Base-by-base conservation (phyloP, 805 yeast genomes). In the Wickerhamomyces bisporus region DNA sequence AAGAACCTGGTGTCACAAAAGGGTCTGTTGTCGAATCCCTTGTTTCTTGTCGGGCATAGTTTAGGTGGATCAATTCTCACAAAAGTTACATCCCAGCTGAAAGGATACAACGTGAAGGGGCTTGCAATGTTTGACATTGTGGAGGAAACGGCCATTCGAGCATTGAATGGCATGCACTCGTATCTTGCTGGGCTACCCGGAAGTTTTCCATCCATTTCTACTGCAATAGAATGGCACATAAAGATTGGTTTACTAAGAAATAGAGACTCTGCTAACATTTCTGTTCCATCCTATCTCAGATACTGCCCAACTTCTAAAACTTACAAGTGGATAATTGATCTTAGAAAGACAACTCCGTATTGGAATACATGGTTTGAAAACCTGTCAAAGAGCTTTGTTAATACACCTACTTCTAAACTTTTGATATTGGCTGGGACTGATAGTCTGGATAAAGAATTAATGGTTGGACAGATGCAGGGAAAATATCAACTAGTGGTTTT, bases 381-480 rank as follows among this genome's bases (percentile, higher is more conserved):
- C 0, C 62, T 94, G 13, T 86, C 96, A 0, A 53, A 58, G 5
- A 53, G 54, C 19, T 79, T 79, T 53, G 66, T 79, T 5, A 33
- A 54, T 6, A 62, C 72, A 1, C 69, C 73, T 1, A 64, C 79
- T 1, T 79, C 89, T 1, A 84, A 87, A 51, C 50, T 93, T 37
- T 69, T 93, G 29, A 70, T 93, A 1, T 62, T 94, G 13, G 94
- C 98, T 0, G 95, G 95, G 3, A 83, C 89, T 36, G 97, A 93
- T 48, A 78, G 84, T 16, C 68, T 94, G 23, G 98, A 93, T 61
- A 87, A 82, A 45, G 75, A 75, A 27, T 66, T 93, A 34, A 87
- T 89, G 60, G 79, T 93, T 36, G 99, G 97, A 1, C 98, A 94
- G 61, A 93, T 93, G 98, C 98, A 89, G 62, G 99, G 99, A 2